Evolutionary conservation across 169 alveolate genomes (phyloP).

Genomic region (Plasmodium inui): DNA sequence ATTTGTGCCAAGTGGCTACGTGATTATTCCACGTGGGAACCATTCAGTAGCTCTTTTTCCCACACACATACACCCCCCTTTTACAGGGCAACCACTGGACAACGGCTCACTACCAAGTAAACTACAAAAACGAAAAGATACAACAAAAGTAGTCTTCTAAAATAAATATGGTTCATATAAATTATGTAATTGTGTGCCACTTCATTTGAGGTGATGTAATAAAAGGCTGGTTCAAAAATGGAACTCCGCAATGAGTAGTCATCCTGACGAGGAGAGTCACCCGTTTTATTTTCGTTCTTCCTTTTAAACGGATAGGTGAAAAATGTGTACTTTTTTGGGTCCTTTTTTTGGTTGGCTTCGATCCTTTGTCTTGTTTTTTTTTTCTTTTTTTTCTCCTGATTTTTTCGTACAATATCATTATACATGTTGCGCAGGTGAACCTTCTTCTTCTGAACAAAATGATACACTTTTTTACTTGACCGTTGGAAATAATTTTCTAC

Average conservation of each 20-base stretch:
- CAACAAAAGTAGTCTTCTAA: constrained; percentile 30
- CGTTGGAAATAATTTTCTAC: constrained; percentile 31
- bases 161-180: constrained; percentile 39
- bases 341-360: not conserved
- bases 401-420: constrained; percentile 2
- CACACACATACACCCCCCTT: not conserved
- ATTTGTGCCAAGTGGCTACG: not conserved
- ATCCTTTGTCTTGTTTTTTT: not conserved
- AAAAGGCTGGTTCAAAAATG: constrained; percentile 7
- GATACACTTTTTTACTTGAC: constrained; percentile 4
- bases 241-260: not conserved
- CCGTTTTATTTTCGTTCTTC: not conserved
- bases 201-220: constrained; percentile 26
- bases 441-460: constrained; percentile 26
- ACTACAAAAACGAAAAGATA: constrained; percentile 32
- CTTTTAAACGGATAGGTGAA: not conserved
- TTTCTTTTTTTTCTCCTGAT: constrained; percentile 3
- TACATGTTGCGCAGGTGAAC: constrained; percentile 14
- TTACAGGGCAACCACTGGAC: not conserved
- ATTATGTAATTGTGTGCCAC: constrained; percentile 37
- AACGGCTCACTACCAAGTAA: constrained; percentile 4
- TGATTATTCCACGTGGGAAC: not conserved
- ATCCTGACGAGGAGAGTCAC: not conserved
- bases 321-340: not conserved
- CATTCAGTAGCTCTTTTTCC: not conserved